phyloP scores from a whole-genome alignment of 352 stramenopile genomes.

The Phytophthora melonis region DNA sequence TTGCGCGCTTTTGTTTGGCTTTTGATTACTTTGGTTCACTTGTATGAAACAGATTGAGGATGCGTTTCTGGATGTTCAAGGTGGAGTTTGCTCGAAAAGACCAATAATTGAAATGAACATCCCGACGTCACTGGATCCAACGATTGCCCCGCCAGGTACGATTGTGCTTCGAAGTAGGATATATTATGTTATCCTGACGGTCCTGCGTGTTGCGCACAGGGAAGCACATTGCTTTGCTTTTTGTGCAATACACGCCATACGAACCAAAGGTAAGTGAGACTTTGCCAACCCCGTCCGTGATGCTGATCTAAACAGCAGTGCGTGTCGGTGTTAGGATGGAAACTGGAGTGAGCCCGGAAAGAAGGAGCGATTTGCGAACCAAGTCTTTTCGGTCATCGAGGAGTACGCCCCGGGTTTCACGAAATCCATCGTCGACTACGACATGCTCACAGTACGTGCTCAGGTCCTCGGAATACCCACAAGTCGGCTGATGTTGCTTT shows the following conservation, averaged over 20 bases:
- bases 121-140: slow-evolving; percentile 84
- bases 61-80: slow-evolving; percentile 85
- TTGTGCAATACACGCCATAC: slow-evolving; percentile 94
- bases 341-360: slow-evolving; percentile 79
- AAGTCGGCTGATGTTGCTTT: background rate
- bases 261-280: slow-evolving; percentile 61
- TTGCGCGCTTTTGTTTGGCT: background rate
- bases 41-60: slow-evolving; percentile 81
- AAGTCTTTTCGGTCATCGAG: slow-evolving; percentile 90
- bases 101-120: slow-evolving; percentile 94
- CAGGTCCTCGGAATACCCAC: background rate
- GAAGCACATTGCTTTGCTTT: slow-evolving; percentile 91
- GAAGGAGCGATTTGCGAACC: slow-evolving; percentile 82
- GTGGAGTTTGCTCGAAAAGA: slow-evolving; percentile 68
- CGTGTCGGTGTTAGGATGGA: slow-evolving; percentile 54
- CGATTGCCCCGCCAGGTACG: slow-evolving; percentile 75
- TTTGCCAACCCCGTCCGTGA: background rate
- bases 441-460: slow-evolving; percentile 81
- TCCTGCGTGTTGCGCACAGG: slow-evolving; percentile 37
- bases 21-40: background rate
- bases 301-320: background rate
- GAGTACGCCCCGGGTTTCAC: slow-evolving; percentile 90
- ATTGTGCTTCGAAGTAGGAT: background rate
- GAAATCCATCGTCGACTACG: slow-evolving; percentile 81
- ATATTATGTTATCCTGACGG: background rate